phyloP scores from a whole-genome alignment of 176 grass and related monocot genomes.

The Juncus effusus region DNA sequence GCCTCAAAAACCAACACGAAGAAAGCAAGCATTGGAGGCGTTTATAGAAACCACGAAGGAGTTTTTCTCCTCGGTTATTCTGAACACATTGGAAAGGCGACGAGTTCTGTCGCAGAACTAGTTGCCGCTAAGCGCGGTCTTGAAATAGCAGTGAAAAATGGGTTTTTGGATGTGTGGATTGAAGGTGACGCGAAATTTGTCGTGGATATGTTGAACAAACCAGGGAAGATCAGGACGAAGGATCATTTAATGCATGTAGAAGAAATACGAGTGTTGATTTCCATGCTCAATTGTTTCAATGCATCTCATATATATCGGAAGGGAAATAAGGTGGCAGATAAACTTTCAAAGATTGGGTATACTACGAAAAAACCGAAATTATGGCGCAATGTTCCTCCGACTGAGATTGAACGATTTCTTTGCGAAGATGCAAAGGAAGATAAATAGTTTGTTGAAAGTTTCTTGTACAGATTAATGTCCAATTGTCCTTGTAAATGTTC shows the following conservation, averaged over 20 bases:
- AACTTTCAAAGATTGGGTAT: constrained; percentile 50
- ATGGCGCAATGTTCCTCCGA: constrained; percentile 48
- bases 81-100: constrained; percentile 50
- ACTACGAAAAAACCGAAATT: constrained; percentile 10
- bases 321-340: constrained; percentile 63
- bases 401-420: constrained; percentile 36
- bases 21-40: constrained; percentile 77
- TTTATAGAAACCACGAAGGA: constrained; percentile 65
- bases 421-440: constrained; percentile 17
- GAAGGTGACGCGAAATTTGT: constrained; percentile 53
- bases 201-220: constrained; percentile 29
- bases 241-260: constrained; percentile 31
- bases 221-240: not conserved
- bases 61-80: constrained; percentile 66
- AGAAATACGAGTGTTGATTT: constrained; percentile 37
- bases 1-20: constrained; percentile 35
- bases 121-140: constrained; percentile 47
- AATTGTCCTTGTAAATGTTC: no score
- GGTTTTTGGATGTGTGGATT: constrained; percentile 44
- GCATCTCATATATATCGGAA: constrained; percentile 42
- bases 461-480: no score
- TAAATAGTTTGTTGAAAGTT: constrained; percentile 13
- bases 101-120: constrained; percentile 59
- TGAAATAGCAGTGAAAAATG: constrained; percentile 45
- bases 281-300: constrained; percentile 25